Conservation (phyloP, 305 asterid genomes). For the Withania somnifera region DNA sequence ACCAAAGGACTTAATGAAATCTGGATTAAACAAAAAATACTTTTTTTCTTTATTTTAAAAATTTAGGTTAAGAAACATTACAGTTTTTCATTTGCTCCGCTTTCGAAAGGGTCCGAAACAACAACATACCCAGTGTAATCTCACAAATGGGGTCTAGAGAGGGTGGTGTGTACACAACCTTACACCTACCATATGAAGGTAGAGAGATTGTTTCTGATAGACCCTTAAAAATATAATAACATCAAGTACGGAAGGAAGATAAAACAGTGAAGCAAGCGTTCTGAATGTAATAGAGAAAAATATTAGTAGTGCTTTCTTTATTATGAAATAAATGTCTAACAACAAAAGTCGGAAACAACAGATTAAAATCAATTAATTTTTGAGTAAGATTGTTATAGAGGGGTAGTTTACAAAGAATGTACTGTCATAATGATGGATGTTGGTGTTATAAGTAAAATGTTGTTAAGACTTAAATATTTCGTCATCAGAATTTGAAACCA, state of each 20-base stretch:
- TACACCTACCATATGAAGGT: background rate
- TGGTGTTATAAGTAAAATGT: background rate
- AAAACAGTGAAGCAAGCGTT: background rate
- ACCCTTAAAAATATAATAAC: background rate
- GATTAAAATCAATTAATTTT: background rate
- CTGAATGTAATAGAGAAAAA: background rate
- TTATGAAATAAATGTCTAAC: background rate
- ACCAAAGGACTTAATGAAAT: background rate
- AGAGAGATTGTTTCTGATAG: background rate
- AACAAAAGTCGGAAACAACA: background rate
- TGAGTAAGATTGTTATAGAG: background rate
- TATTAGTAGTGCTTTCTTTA: background rate
- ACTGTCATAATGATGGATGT: background rate
- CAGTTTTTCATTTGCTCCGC: background rate
- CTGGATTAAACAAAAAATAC: background rate
- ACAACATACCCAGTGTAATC: background rate
- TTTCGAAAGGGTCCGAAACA: background rate
- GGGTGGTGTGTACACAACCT: background rate
- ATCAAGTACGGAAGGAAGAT: background rate
- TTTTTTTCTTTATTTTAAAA: background rate
- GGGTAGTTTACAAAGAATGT: background rate
- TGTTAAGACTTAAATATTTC: background rate
- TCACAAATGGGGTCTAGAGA: background rate
- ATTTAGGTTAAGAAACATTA: background rate
- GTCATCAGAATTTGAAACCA: background rate